A percentile compares a stretch with the other conserved stretches of the same genome.
These are phyloP conservation scores for Bryopsis sp. DNA, from an alignment of 139 green algal genomes.

Conservation along the genomic window DNA sequence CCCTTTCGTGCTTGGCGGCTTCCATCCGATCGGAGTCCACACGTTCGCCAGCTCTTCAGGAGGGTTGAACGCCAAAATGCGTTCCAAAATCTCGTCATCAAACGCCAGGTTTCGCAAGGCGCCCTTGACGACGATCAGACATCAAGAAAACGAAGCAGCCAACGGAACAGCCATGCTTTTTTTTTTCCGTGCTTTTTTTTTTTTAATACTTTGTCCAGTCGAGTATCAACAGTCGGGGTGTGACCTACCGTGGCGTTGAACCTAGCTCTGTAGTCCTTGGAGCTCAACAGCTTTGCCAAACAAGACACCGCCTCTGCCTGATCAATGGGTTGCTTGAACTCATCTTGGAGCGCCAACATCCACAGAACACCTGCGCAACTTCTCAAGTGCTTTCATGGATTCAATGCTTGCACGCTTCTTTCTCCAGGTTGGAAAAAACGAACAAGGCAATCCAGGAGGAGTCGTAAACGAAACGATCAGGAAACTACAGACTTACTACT, in stretches of 20 bases:
- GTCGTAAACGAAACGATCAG: too few species aligned
- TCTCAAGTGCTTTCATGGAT: neutral
- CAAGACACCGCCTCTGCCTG: neutral
- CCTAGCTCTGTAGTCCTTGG: neutral
- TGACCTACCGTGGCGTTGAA: neutral
- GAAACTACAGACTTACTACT: too few species aligned
- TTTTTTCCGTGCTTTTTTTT: neutral
- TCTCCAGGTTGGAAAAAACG: too few species aligned
- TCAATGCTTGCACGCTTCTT: too few species aligned
- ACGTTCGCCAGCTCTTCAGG: neutral
- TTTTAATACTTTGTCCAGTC: neutral
- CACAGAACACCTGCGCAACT: slow-evolving; percentile 2
- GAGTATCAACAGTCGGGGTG: neutral
- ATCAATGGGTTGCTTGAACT: neutral
- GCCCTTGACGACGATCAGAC: neutral
- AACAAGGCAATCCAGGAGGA: too few species aligned
- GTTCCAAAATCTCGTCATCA: neutral
- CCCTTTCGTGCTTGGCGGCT: too few species aligned
- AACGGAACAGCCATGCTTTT: neutral
- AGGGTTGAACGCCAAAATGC: neutral
- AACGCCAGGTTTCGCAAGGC: neutral
- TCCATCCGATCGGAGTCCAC: neutral
- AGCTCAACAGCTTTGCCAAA: neutral
- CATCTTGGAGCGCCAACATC: neutral
- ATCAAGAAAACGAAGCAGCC: neutral